Percentiles rank a stretch among this genome's conserved stretches.
phyloP scores from a whole-genome alignment of 1,284 basidiomycete genomes.

The Pyrrhoderma lamaoense region DNA sequence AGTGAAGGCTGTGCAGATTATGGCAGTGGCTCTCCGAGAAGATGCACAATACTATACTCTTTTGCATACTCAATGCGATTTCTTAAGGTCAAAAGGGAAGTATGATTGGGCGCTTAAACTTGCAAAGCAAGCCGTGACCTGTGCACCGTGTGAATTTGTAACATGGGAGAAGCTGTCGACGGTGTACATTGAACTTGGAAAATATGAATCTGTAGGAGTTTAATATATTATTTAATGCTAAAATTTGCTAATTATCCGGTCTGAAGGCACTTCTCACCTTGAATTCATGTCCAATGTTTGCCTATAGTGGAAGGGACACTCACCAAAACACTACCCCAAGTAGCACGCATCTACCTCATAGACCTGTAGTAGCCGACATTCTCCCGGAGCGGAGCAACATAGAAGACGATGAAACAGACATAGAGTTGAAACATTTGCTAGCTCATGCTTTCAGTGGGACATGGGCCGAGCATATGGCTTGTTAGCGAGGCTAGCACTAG shows the following conservation, averaged over 20 bases:
- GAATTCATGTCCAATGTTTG: slow-evolving; percentile 99
- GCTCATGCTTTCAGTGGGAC: slow-evolving; percentile 95
- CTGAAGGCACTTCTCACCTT: slow-evolving; percentile 79
- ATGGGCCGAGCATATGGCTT: slow-evolving; percentile 93
- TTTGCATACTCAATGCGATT: slow-evolving; percentile 92
- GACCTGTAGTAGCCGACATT: slow-evolving; percentile 78
- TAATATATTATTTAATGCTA: slow-evolving; percentile 19
- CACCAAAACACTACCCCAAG: slow-evolving; percentile 83
- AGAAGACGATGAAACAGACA: slow-evolving; percentile 88
- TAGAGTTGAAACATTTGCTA: slow-evolving; percentile 86
- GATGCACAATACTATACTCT: slow-evolving; percentile 91
- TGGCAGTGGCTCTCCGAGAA: slow-evolving; percentile 76
- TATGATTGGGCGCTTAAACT: slow-evolving; percentile 88
- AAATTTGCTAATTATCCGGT: neutral
- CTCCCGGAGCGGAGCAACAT: slow-evolving; percentile 63
- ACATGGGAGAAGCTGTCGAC: slow-evolving; percentile 99
- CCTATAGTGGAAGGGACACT: slow-evolving; percentile 93
- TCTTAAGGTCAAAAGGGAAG: slow-evolving; percentile 80
- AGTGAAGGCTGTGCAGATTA: slow-evolving; percentile 95
- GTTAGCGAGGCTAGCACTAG: slow-evolving; percentile 81
- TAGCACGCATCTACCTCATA: slow-evolving; percentile 82
- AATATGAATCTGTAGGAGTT: slow-evolving; percentile 72
- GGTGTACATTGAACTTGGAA: slow-evolving; percentile 83
- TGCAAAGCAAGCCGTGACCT: slow-evolving; percentile 93
- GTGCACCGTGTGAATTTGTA: slow-evolving; percentile 95